Conservation (phyloP, 202 grass and related monocot species). For the Eragrostis tef region DNA sequence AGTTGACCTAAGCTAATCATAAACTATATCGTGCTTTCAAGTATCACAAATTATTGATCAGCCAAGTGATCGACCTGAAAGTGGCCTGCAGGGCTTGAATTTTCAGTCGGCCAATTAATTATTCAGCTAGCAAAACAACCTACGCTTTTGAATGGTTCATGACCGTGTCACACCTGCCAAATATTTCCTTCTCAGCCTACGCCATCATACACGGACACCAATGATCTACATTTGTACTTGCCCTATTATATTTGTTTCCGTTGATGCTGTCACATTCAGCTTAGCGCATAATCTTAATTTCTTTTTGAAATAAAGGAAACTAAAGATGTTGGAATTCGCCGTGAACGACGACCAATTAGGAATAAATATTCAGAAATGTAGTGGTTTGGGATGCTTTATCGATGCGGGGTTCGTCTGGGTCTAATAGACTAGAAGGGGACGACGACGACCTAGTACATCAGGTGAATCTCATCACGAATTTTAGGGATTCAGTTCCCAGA, state of each 20-base stretch:
- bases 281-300: not conserved
- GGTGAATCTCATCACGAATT: no score
- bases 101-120: not conserved
- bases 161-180: not conserved
- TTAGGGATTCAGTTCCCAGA: no score
- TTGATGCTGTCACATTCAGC: conserved; percentile 36
- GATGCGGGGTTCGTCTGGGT: not conserved
- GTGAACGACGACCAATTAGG: not conserved
- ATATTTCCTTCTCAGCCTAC: not conserved
- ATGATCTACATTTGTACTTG: conserved; percentile 2
- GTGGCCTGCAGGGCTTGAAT: conserved; percentile 2
- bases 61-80: conserved; percentile 26
- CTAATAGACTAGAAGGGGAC: no score
- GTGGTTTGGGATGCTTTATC: not conserved
- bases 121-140: conserved; percentile 11
- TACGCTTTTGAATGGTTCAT: conserved; percentile 1
- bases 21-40: conserved; percentile 40
- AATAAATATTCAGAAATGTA: no score
- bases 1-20: conserved; percentile 42
- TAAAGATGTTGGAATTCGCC: conserved; percentile 3
- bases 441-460: no score
- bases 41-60: conserved; percentile 36
- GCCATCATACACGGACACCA: conserved; percentile 12
- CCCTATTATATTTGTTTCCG: conserved; percentile 15
- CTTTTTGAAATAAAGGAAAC: not conserved